Conservation (phyloP, 306 rosid genomes). For the Prunus salicina region DNA sequence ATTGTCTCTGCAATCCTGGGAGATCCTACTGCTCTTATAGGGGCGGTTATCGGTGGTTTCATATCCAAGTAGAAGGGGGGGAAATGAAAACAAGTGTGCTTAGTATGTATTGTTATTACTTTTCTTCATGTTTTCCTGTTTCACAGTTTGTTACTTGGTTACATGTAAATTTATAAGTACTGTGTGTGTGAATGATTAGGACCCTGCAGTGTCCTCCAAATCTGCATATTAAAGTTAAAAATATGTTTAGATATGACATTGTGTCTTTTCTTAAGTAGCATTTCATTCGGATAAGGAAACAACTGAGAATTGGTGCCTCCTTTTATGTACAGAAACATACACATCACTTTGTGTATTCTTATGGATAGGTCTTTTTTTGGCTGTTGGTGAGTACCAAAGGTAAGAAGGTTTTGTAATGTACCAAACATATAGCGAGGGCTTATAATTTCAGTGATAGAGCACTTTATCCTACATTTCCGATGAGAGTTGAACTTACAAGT, state of each 20-base stretch:
- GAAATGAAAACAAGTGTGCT: not conserved
- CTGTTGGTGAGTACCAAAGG: not conserved
- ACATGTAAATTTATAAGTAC: not conserved
- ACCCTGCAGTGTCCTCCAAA: not conserved
- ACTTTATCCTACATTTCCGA: too few relatives aligned
- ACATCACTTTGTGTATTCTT: too few relatives aligned
- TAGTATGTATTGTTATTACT: not conserved
- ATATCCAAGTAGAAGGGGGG: conserved; percentile 32
- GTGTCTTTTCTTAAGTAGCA: not conserved
- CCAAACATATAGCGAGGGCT: too few relatives aligned
- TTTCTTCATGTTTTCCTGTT: not conserved
- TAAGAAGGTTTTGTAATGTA: not conserved
- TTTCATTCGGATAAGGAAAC: too few relatives aligned
- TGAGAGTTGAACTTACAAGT: too few relatives aligned
- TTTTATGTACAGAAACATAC: too few relatives aligned
- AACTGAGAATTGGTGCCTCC: too few relatives aligned
- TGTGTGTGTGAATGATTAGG: not conserved
- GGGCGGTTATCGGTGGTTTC: conserved; percentile 39
- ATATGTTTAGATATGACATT: not conserved
- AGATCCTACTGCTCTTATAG: conserved; percentile 50
- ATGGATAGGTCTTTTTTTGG: too few relatives aligned
- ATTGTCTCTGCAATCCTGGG: conserved; percentile 51
- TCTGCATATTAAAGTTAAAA: not conserved
- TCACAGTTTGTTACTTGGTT: not conserved
- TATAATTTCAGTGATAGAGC: too few relatives aligned